phyloP scores from a whole-genome alignment of 352 stramenopile genomes.

The Phytopythium chamaehyphon region DNA sequence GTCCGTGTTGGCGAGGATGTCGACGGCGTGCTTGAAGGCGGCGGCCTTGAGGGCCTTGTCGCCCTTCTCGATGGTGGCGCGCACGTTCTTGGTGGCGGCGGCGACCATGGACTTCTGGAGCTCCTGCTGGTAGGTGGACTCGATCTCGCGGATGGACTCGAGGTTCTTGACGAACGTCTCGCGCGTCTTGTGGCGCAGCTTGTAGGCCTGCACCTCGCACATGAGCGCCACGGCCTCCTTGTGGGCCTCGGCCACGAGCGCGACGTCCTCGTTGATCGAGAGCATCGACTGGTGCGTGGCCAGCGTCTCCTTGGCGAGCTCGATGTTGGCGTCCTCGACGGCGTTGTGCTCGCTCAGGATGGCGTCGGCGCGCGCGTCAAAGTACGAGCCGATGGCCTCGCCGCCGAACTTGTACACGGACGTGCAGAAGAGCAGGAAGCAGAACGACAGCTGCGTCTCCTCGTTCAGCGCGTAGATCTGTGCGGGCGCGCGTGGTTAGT shows the following conservation, averaged over 20 bases:
- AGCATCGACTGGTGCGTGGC: slow-evolving; percentile 79
- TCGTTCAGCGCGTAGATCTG: slow-evolving; percentile 86
- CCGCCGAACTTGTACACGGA: slow-evolving; percentile 85
- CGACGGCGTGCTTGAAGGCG: slow-evolving; percentile 81
- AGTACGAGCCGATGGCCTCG: slow-evolving; percentile 81
- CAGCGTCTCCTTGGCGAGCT: slow-evolving; percentile 78
- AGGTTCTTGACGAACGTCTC: slow-evolving; percentile 87
- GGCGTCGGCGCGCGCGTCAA: slow-evolving; percentile 66
- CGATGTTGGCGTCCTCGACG: slow-evolving; percentile 81
- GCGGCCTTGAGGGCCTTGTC: slow-evolving; percentile 84
- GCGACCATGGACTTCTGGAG: slow-evolving; percentile 83
- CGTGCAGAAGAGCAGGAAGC: slow-evolving; percentile 84
- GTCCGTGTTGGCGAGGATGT: slow-evolving; percentile 68
- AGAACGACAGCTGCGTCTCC: slow-evolving; percentile 79
- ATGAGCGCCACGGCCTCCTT: slow-evolving; percentile 78
- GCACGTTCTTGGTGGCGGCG: slow-evolving; percentile 70
- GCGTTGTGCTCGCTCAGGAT: slow-evolving; percentile 84
- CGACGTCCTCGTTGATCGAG: slow-evolving; percentile 85
- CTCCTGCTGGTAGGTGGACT: slow-evolving; percentile 77
- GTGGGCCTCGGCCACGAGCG: slow-evolving; percentile 67
- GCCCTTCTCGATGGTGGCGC: slow-evolving; percentile 63
- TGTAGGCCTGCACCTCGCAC: slow-evolving; percentile 83
- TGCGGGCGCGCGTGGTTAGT: too few relatives aligned
- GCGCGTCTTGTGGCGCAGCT: slow-evolving; percentile 86
- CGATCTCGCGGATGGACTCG: slow-evolving; percentile 81